Base-by-base conservation (phyloP, 1,284 basidiomycete genomes). In the Cystobasidiaceae sp. region DNA sequence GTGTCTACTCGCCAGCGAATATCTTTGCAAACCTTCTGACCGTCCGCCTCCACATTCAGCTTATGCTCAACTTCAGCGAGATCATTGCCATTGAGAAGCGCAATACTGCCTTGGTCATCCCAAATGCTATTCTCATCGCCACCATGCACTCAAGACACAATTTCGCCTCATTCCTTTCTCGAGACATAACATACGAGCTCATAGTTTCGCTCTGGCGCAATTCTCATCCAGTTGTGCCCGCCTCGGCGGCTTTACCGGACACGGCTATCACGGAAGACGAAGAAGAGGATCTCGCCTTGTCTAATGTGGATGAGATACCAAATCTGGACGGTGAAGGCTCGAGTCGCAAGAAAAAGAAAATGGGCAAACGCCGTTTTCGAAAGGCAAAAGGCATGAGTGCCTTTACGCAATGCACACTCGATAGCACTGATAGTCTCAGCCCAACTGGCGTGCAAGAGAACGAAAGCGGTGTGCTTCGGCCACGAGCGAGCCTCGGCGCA, bases 31-130 rank as follows among this genome's bases (percentile, higher is more conserved):
- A n/a, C n/a, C n/a, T n/a, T n/a, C n/a, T n/a, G n/a, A n/a, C n/a
- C n/a, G n/a, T n/a, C n/a, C n/a, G n/a, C n/a, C n/a, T n/a, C n/a
- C n/a, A n/a, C n/a, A n/a, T n/a, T 46, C 77, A 94, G 91, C 82
- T 97, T 68, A 86, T 87, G 43, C 85, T 98, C 66, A 89, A 94
- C 2, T 96, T 97, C 71, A 85, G 86, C 73, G 93, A 97, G 71
- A 88, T 98, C 64, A 86, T 84, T 34, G 81, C 85, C 13, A 85
- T 99, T 46, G 94, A 98, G 76, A 97, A 97, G 82, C 90, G 88
- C 72, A 98, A 94, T 91, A 98, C 96, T 0, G 94, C 94, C 0
- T 89, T 96, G 71, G 91, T 99, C 66, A 99, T 98, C 69, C 94
- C 96, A 13, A 99, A 98, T 75, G 94, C 93, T 7, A 94, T 99